Conservation (phyloP, 768 basidiomycete species). For the Favolaschia claudopus region DNA sequence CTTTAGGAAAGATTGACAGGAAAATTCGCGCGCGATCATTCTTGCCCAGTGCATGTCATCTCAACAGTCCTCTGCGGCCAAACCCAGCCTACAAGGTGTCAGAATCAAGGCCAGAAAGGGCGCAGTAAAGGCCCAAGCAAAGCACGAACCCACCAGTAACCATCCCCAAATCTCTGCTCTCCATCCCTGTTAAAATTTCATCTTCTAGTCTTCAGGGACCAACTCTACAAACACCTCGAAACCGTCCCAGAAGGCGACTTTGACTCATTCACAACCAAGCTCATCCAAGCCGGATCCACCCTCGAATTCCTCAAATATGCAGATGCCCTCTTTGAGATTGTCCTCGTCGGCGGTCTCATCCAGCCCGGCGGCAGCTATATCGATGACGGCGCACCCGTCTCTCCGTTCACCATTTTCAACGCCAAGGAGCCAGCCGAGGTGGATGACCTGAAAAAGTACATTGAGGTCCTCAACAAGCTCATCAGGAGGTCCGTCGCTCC, state of each 20-base stretch:
- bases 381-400: constrained; percentile 85
- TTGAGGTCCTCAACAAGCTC: constrained; percentile 95
- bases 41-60: constrained; percentile 76
- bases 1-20: no score
- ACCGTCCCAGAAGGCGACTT: constrained; percentile 82
- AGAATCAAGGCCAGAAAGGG: constrained; percentile 94
- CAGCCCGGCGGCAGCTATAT: constrained; percentile 94
- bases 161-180: constrained; percentile 12
- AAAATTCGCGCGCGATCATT: no score
- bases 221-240: constrained; percentile 90
- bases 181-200: constrained; percentile 5
- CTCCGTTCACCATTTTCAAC: constrained; percentile 89
- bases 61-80: constrained; percentile 83
- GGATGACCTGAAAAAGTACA: constrained; percentile 90
- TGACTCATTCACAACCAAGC: constrained; percentile 81
- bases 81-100: constrained; percentile 93
- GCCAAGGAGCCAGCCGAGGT: constrained; percentile 80
- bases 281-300: constrained; percentile 90
- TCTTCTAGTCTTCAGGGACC: constrained; percentile 91
- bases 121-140: constrained; percentile 90
- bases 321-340: constrained; percentile 94
- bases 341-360: constrained; percentile 94
- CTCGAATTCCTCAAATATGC: constrained; percentile 98
- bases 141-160: constrained; percentile 90
- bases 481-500: constrained; percentile 76